Base-by-base conservation (phyloP, 768 basidiomycete species). In the Trichaptum fuscoviolaceum region DNA sequence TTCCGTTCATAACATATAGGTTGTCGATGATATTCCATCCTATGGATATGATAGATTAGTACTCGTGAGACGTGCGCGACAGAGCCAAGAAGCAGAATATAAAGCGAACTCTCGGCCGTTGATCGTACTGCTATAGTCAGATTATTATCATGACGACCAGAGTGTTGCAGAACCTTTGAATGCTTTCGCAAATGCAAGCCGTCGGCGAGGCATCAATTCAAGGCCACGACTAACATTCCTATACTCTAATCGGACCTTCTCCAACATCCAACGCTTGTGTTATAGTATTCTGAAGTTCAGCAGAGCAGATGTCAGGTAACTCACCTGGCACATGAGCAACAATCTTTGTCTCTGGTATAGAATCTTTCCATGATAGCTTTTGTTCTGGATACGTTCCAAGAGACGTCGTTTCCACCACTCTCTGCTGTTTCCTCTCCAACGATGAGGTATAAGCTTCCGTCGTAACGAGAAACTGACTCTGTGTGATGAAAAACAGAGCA, bases 11-110 rank as follows among this genome's bases (percentile, higher is more conserved):
- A 65, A 94, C 76, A 73, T 92, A 96, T 10, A 96, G 81, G 65
- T 83, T 85, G 77, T 95, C 92, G 67, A 95, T 88, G 63, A 95
- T 87, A 1, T 94, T 93, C 95, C 93, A 97, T 35, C 95, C 94
- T 95, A 72, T 27, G 35, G 5, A 61, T 35, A 34, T n/a, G 34
- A n/a, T 61, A 62, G 24, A 27, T 63, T 27, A 57, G 30, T 62
- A 30, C 66, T 30, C 0, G 69, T 67, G 1, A 65, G 66, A 52
- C 67, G 64, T 12, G 17, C 17, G 35, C 35, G 17, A 36, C 17
- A 7, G 35, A 36, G 35, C 35, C 17, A 36, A 36, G 42, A 30
- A 52, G 42, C 70, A 69, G 7, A 69, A 65, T 23, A 69, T 52
- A n/a, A 67, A 36, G 64, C 66, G 36, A 67, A 66, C 15, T 69